Evolutionary conservation across 768 basidiomycete species (phyloP), one percentile per base, ranked within the genome.

Genomic region (Suillus bovinus): DNA sequence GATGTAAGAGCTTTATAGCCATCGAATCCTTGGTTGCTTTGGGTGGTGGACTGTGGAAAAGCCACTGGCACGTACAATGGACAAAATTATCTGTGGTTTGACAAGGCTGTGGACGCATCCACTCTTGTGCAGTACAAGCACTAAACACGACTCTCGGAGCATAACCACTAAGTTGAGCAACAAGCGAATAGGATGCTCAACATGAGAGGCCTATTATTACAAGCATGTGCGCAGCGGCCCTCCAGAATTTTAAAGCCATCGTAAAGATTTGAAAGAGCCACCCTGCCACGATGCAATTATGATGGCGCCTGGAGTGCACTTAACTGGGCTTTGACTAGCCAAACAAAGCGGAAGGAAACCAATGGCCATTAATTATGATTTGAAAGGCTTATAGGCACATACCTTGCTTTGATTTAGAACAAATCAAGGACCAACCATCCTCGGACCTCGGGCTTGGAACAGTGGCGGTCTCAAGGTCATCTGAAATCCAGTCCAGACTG

Each of bases 1-100:
- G 9, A 55, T 55, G 22, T 24, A 55, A 17, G 54, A 17, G 14
- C 54, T 55, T 55, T 55, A 55, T 55, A 55, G 34, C 54, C 34
- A 55, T 55, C 5, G 22, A 17, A 55, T 36, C 24, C 16, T 24
- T 16, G 53, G 14, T 34, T 34, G 34, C 53, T 54, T 54, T 54
- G 4, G 52, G 34, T 24, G 4, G 53, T 54, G 53, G 53, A 55
- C 9, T 24, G 34, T 55, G 54, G 22, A 9, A 38, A 24, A 38
- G 47, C 47, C 16, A 49, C 24, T 27, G 47, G 22, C 34, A 24
- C 4, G 16, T 14, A 55, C 29, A 62, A 47, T 47, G 31, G 4
- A 34, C 33, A 27, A 47, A 53, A 27, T 39, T 31, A 34, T 22
- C 52, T 39, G 31, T 29, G 41, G 49, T 13, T 17, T n/a, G 11